Evolutionary conservation across 2,329 filamentous ascomycete species (phyloP).

Genomic region (Ascochyta viciae-villosae): DNA sequence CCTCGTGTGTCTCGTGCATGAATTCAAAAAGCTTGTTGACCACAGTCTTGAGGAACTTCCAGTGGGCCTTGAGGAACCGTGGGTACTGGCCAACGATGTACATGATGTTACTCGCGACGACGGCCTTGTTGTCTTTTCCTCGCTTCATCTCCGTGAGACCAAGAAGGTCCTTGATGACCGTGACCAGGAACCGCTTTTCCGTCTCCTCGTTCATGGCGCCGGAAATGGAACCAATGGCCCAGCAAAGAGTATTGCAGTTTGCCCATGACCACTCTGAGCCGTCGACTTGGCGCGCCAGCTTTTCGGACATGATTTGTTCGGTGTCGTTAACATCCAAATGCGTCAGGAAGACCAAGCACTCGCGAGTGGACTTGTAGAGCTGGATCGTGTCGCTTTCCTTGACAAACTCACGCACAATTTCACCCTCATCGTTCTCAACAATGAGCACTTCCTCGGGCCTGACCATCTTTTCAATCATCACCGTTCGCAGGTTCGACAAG

Average conservation of each 20-base stretch:
- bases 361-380: constrained; percentile 97
- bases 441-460: constrained; percentile 96
- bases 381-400: constrained; percentile 99
- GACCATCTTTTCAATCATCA: constrained; percentile 99
- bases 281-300: constrained; percentile 93
- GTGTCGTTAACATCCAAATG: constrained; percentile 97
- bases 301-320: constrained; percentile 99
- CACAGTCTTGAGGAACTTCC: constrained; percentile 99
- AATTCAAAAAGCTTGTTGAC: constrained; percentile 99
- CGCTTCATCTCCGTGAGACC: constrained; percentile 99
- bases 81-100: constrained; percentile 99
- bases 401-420: constrained; percentile 98
- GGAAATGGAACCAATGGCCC: constrained; percentile 98
- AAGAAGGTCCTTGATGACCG: constrained; percentile 96
- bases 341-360: constrained; percentile 95
- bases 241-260: constrained; percentile 99
- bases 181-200: constrained; percentile 97
- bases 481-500: constrained; percentile 88
- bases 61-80: constrained; percentile 97
- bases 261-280: constrained; percentile 98
- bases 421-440: constrained; percentile 99
- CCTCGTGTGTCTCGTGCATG: constrained; percentile 99
- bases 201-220: constrained; percentile 99
- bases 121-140: constrained; percentile 98
- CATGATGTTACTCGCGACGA: constrained; percentile 99